These are phyloP conservation scores for Diaporthe ampelina DNA, from an alignment of 2,329 filamentous ascomycete genomes.

Conservation along the genomic window DNA sequence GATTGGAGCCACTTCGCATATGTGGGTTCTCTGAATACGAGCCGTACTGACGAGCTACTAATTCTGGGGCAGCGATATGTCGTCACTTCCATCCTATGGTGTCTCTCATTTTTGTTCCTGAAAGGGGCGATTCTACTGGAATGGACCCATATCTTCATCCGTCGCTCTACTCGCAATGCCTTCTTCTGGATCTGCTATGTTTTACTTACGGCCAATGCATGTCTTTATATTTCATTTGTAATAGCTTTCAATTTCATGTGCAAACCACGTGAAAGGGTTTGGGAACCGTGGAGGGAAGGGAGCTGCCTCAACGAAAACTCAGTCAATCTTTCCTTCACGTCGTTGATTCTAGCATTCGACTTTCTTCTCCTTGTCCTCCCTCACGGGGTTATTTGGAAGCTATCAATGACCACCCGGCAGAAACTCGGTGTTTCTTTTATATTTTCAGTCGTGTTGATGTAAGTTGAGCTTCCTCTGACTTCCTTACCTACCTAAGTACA, in stretches of 20 bases:
- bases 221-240: background rate
- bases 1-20: background rate
- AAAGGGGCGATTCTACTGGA: constrained; percentile 13
- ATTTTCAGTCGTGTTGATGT: background rate
- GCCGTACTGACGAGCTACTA: background rate
- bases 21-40: background rate
- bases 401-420: background rate
- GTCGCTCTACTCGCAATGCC: background rate
- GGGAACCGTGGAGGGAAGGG: background rate
- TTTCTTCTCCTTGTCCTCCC: background rate
- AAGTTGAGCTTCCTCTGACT: background rate
- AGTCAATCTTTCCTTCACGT: background rate
- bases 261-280: background rate
- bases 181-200: constrained; percentile 7
- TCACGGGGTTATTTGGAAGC: background rate
- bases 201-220: background rate
- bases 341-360: background rate
- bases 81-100: background rate
- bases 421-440: background rate
- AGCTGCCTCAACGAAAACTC: background rate
- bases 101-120: background rate
- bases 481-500: too few species aligned
- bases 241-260: background rate
- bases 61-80: background rate
- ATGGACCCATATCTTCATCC: constrained; percentile 12